These are phyloP conservation scores for Pythium phragmitis DNA, from an alignment of 352 stramenopile genomes.

Conservation along the genomic window DNA sequence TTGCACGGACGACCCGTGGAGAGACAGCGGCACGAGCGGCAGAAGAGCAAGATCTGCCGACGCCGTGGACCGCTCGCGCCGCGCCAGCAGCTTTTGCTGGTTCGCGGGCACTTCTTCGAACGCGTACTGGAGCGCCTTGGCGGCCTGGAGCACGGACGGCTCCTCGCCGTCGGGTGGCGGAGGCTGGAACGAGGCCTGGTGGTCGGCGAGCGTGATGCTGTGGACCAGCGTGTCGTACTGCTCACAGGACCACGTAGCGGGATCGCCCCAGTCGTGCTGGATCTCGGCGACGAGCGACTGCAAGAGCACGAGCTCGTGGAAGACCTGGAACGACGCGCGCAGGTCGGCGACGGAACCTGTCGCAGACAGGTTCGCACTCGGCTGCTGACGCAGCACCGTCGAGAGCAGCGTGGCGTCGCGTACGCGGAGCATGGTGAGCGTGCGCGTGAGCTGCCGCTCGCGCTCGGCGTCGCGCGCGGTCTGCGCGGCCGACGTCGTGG, in stretches of 20 bases:
- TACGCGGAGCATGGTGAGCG: constrained; percentile 29
- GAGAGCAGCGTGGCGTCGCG: constrained; percentile 34
- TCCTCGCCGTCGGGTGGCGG: not conserved
- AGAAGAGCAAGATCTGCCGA: not conserved
- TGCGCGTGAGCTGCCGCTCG: constrained; percentile 39
- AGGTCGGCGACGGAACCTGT: constrained; percentile 38
- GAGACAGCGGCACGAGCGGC: not conserved
- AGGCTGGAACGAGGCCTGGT: constrained; percentile 21
- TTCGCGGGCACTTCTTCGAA: constrained; percentile 72
- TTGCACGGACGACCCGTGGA: constrained; percentile 9
- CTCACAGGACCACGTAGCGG: constrained; percentile 43
- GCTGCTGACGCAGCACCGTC: constrained; percentile 20
- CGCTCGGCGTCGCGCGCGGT: constrained; percentile 42
- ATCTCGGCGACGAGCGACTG: constrained; percentile 53
- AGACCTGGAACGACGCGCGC: constrained; percentile 62
- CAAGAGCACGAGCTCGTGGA: constrained; percentile 66
- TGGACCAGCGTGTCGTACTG: constrained; percentile 69
- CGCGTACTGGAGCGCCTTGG: constrained; percentile 59
- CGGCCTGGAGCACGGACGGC: constrained; percentile 41
- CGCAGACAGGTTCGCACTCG: not conserved
- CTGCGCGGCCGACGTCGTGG: constrained; percentile 2
- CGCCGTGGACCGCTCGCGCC: not conserved
- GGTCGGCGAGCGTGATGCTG: constrained; percentile 52
- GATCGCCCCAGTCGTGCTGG: constrained; percentile 42
- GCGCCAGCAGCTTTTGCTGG: constrained; percentile 36